Evolutionary conservation across 768 basidiomycete genomes (phyloP).

Genomic region (Xanthoconium purpureum): DNA sequence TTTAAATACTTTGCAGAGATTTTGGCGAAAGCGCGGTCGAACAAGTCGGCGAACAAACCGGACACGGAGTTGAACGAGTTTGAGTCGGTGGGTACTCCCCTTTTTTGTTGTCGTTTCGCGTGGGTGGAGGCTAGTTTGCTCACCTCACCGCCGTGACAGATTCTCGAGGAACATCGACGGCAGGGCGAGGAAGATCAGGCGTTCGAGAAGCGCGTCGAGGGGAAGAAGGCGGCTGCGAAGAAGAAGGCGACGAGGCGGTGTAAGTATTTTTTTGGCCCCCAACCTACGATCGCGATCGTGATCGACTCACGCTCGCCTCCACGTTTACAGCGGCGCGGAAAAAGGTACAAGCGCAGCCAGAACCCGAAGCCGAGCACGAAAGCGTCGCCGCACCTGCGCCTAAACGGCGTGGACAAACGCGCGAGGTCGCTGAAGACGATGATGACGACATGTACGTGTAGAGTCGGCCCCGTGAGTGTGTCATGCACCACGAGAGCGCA

Average conservation of each 20-base stretch:
- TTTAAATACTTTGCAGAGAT: slow-evolving; percentile 85
- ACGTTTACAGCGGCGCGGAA: slow-evolving; percentile 28
- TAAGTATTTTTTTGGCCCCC: slow-evolving; percentile 9
- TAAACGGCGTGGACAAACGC: slow-evolving; percentile 6
- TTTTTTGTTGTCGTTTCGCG: neutral
- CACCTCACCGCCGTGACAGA: slow-evolving; percentile 43
- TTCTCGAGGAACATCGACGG: slow-evolving; percentile 74
- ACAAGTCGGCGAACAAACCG: slow-evolving; percentile 90
- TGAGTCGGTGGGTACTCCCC: slow-evolving; percentile 55
- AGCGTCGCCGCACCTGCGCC: neutral
- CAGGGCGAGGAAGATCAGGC: slow-evolving; percentile 93
- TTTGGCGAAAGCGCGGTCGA: slow-evolving; percentile 83
- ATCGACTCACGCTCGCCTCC: neutral
- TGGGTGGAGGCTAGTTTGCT: no score
- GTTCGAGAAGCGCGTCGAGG: slow-evolving; percentile 79
- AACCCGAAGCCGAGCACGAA: slow-evolving; percentile 16
- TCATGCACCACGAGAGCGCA: no score
- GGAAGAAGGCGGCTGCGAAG: slow-evolving; percentile 75
- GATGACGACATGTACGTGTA: slow-evolving; percentile 3
- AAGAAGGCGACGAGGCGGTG: slow-evolving; percentile 62
- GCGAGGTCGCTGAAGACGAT: neutral
- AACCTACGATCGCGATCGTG: no score
- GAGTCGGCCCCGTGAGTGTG: no score
- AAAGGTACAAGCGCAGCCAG: slow-evolving; percentile 19
- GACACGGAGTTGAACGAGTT: slow-evolving; percentile 95